Evolutionary conservation across 2,329 filamentous ascomycete species (phyloP).

Genomic region (Ascosphaera apis): DNA sequence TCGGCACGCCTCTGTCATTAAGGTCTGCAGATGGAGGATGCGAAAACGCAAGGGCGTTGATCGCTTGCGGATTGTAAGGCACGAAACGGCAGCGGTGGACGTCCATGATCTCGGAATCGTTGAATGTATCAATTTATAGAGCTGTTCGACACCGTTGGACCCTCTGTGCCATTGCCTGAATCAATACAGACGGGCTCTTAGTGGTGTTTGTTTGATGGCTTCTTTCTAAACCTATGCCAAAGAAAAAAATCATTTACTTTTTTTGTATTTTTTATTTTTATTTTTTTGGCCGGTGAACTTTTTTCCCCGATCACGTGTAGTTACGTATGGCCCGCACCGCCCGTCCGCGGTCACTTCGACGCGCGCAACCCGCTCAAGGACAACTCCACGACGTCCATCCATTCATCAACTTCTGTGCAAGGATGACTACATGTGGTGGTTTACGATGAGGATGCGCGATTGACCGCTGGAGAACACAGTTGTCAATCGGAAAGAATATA

Average conservation of each 20-base stretch:
- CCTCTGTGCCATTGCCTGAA: not conserved
- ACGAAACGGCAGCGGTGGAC: constrained; percentile 95
- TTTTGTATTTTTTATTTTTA: not conserved
- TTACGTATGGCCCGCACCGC: not conserved
- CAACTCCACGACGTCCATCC: too few species aligned
- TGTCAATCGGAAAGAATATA: too few species aligned
- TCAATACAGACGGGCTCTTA: too few species aligned
- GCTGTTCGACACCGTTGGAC: not conserved
- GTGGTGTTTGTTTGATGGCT: too few species aligned
- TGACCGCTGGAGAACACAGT: too few species aligned
- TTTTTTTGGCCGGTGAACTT: not conserved
- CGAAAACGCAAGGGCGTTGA: constrained; percentile 88
- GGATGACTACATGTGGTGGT: too few species aligned
- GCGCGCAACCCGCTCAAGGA: too few species aligned
- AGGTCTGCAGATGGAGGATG: constrained; percentile 34
- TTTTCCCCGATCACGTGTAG: not conserved
- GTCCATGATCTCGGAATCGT: constrained; percentile 39
- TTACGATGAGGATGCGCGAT: too few species aligned
- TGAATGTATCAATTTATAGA: not conserved
- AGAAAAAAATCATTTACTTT: not conserved
- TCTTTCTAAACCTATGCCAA: too few species aligned
- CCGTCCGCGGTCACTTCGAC: too few species aligned
- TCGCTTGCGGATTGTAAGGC: constrained; percentile 70
- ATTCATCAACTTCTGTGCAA: too few species aligned
- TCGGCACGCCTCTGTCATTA: constrained; percentile 28